Evolutionary conservation across 768 basidiomycete species (phyloP).

Genomic region (Suillus ampliporus): DNA sequence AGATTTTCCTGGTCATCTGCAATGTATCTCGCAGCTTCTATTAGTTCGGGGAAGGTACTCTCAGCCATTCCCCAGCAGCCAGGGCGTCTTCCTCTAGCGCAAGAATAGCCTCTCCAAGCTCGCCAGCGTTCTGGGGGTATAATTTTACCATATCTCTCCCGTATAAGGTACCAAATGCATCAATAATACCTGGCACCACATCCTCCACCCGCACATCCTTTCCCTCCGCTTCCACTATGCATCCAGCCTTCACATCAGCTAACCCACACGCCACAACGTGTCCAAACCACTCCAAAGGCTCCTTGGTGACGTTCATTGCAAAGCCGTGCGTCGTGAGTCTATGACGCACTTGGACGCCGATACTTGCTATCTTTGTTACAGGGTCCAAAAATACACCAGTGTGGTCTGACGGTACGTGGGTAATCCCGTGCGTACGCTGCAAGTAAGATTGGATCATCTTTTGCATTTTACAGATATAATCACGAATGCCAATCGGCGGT

Average conservation of each 20-base stretch:
- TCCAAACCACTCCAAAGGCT: conserved; percentile 87
- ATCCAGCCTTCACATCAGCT: conserved; percentile 79
- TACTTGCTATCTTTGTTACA: conserved; percentile 89
- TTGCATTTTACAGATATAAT: conserved; percentile 88
- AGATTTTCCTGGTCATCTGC: background rate
- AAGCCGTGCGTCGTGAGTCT: conserved; percentile 96
- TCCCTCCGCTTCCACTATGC: conserved; percentile 55
- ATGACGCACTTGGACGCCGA: conserved; percentile 96
- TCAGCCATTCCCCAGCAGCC: conserved; percentile 48
- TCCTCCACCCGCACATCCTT: conserved; percentile 47
- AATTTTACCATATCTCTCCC: conserved; percentile 55
- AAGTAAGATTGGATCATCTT: conserved; percentile 70
- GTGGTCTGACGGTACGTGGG: conserved; percentile 67
- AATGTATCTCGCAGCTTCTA: background rate
- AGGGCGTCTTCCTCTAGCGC: conserved; percentile 52
- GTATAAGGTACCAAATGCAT: conserved; percentile 52
- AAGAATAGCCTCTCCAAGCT: conserved; percentile 53
- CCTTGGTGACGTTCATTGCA: conserved; percentile 84
- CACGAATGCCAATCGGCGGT: conserved; percentile 72
- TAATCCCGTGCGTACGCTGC: conserved; percentile 60
- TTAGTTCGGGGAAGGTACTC: conserved; percentile 17
- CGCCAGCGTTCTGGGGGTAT: conserved; percentile 47
- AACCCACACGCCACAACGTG: conserved; percentile 91
- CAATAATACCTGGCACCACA: conserved; percentile 58
- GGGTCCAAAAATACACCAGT: conserved; percentile 89